phyloP scores from a whole-genome alignment of 768 basidiomycete genomes.

The Saitozyma podzolica region DNA sequence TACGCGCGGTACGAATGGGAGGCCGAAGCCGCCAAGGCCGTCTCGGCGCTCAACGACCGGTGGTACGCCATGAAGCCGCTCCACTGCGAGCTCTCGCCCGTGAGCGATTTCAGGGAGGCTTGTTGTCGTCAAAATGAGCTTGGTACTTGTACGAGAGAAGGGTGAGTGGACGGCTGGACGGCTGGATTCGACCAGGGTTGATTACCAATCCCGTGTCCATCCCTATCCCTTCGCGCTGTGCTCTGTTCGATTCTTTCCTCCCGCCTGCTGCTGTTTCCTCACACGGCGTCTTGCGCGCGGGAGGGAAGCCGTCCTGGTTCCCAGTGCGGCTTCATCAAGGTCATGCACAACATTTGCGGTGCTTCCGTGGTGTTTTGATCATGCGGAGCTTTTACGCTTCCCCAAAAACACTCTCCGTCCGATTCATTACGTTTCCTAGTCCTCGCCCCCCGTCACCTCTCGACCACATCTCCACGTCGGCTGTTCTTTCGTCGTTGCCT shows the following conservation, averaged over 20 bases:
- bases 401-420: too few species aligned
- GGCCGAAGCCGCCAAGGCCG: constrained; percentile 90
- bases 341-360: too few species aligned
- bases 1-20: constrained; percentile 99
- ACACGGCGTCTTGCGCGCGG: too few species aligned
- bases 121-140: constrained; percentile 99
- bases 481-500: background rate
- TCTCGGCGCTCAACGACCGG: constrained; percentile 87
- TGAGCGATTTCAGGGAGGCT: constrained; percentile 97
- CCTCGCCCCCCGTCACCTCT: too few species aligned
- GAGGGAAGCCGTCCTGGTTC: too few species aligned
- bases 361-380: too few species aligned
- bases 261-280: too few species aligned
- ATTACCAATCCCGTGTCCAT: background rate
- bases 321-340: too few species aligned
- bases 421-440: too few species aligned
- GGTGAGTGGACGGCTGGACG: constrained; percentile 37
- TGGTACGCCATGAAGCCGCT: constrained; percentile 98
- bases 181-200: background rate
- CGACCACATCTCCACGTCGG: background rate
- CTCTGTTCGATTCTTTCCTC: too few species aligned
- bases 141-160: constrained; percentile 93
- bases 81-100: constrained; percentile 95
- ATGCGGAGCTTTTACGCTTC: too few species aligned
- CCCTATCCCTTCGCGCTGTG: too few species aligned